These are phyloP conservation scores for Tanacetum coccineum DNA, from an alignment of 129 eudicot genomes.

Conservation along the genomic window DNA sequence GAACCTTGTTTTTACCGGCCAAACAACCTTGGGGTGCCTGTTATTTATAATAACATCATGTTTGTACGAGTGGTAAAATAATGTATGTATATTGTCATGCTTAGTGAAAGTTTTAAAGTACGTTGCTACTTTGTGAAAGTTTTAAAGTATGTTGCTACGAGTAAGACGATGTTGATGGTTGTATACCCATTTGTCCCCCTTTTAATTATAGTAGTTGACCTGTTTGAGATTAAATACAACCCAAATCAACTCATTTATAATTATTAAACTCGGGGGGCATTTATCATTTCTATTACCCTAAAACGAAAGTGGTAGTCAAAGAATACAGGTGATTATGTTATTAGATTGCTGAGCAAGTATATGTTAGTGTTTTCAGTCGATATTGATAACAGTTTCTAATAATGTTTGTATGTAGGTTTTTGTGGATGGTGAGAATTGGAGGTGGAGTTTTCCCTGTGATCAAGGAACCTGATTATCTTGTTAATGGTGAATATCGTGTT, in stretches of 20 bases:
- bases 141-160: too few species aligned
- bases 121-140: too few species aligned
- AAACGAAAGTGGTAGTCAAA: not conserved
- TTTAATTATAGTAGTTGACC: not conserved
- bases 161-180: too few species aligned
- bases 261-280: not conserved
- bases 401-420: conserved; percentile 47
- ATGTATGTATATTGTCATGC: too few species aligned
- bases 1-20: too few species aligned
- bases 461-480: conserved; percentile 98
- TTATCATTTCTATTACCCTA: not conserved
- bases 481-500: conserved; percentile 91
- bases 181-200: too few species aligned
- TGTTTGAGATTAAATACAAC: not conserved
- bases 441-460: conserved; percentile 96
- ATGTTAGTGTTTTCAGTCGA: not conserved
- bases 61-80: too few species aligned
- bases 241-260: too few species aligned
- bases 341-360: not conserved
- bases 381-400: conserved; percentile 7
- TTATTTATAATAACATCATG: too few species aligned
- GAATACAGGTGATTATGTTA: not conserved
- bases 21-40: too few species aligned
- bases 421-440: conserved; percentile 99
- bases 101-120: too few species aligned